Percentiles rank a stretch among this genome's conserved stretches.
These are phyloP conservation scores for Rubroshorea leprosula DNA, from an alignment of 345 rosid species.

Conservation along the genomic window DNA sequence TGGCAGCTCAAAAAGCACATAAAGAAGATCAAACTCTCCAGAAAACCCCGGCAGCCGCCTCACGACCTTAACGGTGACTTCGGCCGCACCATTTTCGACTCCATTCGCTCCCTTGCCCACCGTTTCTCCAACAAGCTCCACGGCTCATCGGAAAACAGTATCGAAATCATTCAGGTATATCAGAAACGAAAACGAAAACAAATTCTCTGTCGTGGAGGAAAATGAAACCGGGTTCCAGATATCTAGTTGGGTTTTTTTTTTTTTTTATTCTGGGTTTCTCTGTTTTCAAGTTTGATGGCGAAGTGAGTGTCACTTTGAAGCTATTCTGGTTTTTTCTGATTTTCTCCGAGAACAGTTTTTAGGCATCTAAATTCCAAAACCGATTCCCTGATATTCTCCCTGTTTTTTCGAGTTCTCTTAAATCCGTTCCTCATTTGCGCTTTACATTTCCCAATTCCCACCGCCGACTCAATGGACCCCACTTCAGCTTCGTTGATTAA, in stretches of 20 bases:
- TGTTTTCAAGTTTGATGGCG: too few relatives aligned
- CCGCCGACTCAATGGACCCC: slow-evolving; percentile 14
- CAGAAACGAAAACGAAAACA: too few relatives aligned
- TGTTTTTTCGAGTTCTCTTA: slow-evolving; percentile 6
- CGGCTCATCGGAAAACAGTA: slow-evolving; percentile 15
- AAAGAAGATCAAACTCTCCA: slow-evolving; percentile 64
- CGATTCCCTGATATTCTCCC: slow-evolving; percentile 12
- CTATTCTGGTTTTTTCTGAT: neutral
- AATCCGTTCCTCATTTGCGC: neutral
- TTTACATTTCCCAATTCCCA: neutral
- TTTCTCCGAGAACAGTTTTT: neutral
- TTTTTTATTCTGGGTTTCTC: neutral
- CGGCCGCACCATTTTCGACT: slow-evolving; percentile 54
- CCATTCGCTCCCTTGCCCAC: slow-evolving; percentile 40
- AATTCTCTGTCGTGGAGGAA: too few relatives aligned
- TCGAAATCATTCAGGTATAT: slow-evolving; percentile 69
- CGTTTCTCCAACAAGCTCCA: slow-evolving; percentile 26
- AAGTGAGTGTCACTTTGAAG: slow-evolving; percentile 17
- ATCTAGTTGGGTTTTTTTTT: too few relatives aligned
- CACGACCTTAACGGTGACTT: slow-evolving; percentile 28
- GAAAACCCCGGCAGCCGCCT: slow-evolving; percentile 30
- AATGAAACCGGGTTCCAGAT: too few relatives aligned
- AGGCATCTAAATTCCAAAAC: neutral
- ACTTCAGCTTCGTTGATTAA: neutral
- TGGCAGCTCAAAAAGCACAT: slow-evolving; percentile 82